These are phyloP conservation scores for Petunia hybrid DNA, from an alignment of 305 asterid species.

Conservation along the genomic window DNA sequence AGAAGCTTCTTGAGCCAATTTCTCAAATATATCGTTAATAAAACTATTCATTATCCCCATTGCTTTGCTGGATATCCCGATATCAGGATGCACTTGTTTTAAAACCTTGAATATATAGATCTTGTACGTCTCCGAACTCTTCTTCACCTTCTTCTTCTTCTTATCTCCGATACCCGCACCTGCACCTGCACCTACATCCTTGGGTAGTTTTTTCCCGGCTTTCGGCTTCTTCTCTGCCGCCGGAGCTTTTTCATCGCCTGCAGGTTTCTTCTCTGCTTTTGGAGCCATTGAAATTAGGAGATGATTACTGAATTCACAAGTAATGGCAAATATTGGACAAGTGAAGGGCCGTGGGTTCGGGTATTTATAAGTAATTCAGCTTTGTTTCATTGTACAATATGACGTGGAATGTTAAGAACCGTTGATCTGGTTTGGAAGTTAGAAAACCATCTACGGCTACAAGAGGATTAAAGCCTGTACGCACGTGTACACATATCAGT, in stretches of 20 bases:
- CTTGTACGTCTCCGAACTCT: slow-evolving; percentile 39
- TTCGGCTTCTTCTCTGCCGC: slow-evolving; percentile 41
- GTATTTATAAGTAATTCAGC: slow-evolving; percentile 2
- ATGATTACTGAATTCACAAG: too few relatives aligned
- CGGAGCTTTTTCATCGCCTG: slow-evolving; percentile 44
- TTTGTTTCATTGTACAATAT: slow-evolving; percentile 9
- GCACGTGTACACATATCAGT: too few relatives aligned
- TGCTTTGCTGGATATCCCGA: slow-evolving; percentile 43
- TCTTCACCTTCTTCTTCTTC: slow-evolving; percentile 54
- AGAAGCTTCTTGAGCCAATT: slow-evolving; percentile 52
- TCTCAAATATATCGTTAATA: slow-evolving; percentile 41
- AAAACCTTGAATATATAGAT: slow-evolving; percentile 41
- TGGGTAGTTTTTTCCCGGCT: slow-evolving; percentile 57
- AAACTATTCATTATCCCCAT: slow-evolving; percentile 44
- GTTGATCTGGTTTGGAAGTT: neutral
- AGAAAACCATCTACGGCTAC: neutral
- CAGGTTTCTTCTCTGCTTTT: slow-evolving; percentile 50
- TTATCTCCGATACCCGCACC: slow-evolving; percentile 40
- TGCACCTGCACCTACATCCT: slow-evolving; percentile 40
- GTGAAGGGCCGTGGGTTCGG: neutral
- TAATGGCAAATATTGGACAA: neutral
- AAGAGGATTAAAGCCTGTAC: neutral
- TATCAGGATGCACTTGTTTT: slow-evolving; percentile 41
- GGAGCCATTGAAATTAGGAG: slow-evolving; percentile 43
- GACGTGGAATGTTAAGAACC: neutral